Evolutionary conservation across 164 flowering plant genomes (phyloP).

Genomic region (Nymphaea colorata): DNA sequence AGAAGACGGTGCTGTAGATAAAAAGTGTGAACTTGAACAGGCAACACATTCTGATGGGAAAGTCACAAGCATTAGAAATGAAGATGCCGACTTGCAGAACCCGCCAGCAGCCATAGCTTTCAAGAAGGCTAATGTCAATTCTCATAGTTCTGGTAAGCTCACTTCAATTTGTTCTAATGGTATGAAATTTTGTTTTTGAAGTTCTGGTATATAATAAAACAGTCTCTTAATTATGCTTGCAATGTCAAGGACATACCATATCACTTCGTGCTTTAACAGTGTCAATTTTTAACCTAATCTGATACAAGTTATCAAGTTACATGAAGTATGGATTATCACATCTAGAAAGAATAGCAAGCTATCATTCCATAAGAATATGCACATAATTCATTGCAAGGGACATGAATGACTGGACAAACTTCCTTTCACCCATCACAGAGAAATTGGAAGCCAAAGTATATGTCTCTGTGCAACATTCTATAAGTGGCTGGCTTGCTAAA

Average conservation of each 20-base stretch:
- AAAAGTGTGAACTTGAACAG: not conserved
- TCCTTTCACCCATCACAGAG: no score
- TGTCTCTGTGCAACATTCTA: no score
- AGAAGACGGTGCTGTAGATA: not conserved
- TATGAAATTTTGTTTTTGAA: no score
- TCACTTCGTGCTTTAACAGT: not conserved
- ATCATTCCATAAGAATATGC: not conserved
- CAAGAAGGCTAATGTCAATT: not conserved
- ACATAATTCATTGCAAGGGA: not conserved
- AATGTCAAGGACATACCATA: not conserved
- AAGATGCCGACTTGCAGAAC: not conserved
- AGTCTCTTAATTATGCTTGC: not conserved
- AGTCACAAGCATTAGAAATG: not conserved
- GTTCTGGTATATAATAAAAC: not conserved
- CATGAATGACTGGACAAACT: no score
- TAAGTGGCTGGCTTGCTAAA: no score
- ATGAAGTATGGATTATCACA: not conserved
- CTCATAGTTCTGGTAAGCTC: not conserved
- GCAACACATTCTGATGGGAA: not conserved
- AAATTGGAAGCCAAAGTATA: no score
- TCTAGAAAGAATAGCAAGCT: not conserved
- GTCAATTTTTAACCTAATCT: not conserved
- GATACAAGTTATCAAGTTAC: not conserved
- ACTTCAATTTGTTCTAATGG: not conserved
- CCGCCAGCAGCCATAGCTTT: not conserved